Evolutionary conservation across 495 filamentous ascomycete genomes (phyloP).

Genomic region (Hyaloscypha hepaticicola): DNA sequence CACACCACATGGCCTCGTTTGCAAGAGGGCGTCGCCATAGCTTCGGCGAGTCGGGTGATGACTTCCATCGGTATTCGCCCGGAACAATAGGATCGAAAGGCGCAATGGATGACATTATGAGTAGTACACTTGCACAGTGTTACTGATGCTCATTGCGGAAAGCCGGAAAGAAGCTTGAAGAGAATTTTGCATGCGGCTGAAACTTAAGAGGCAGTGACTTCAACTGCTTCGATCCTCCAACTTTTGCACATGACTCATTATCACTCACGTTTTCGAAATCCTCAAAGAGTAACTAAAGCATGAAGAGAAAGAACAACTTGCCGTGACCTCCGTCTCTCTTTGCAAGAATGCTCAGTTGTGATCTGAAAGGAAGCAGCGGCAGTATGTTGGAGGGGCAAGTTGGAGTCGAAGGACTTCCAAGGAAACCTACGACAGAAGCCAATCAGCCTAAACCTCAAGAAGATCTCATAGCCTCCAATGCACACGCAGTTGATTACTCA

Average conservation of each 20-base stretch:
- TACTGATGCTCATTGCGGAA: background rate
- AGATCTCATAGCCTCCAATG: background rate
- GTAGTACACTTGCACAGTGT: no score
- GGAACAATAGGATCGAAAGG: background rate
- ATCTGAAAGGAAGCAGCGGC: no score
- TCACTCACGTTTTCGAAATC: background rate
- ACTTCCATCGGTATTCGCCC: background rate
- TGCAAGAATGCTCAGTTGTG: background rate
- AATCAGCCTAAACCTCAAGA: background rate
- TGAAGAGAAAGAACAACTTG: background rate
- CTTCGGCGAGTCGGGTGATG: background rate
- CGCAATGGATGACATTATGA: background rate
- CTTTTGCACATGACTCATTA: background rate
- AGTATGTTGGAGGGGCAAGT: no score
- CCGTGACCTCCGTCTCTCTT: background rate
- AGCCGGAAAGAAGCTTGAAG: background rate
- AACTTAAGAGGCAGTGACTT: background rate
- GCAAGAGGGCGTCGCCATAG: constrained; percentile 12
- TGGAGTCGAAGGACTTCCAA: no score
- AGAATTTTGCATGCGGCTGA: background rate
- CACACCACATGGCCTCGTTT: constrained; percentile 11
- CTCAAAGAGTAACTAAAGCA: background rate
- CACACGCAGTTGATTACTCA: background rate
- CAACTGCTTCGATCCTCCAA: background rate
- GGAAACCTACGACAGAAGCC: background rate